Percentiles rank a stretch among this genome's conserved stretches.
Evolutionary conservation across 306 rosid species (phyloP).

Genomic region (Sophora flavescens): DNA sequence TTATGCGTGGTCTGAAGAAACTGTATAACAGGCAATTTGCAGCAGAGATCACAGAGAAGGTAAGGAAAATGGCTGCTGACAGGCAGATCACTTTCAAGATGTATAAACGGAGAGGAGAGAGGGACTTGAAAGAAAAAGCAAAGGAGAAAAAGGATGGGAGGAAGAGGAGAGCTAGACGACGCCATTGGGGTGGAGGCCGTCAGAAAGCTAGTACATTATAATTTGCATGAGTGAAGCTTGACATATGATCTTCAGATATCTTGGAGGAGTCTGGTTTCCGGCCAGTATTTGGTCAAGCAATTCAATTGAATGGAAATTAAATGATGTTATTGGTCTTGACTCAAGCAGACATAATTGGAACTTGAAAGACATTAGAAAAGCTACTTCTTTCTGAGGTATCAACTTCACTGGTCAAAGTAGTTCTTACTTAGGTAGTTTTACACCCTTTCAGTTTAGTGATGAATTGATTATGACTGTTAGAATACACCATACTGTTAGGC

Average conservation of each 20-base stretch:
- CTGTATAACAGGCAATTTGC: slow-evolving; percentile 75
- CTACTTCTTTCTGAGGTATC: slow-evolving; percentile 34
- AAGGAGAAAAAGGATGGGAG: slow-evolving; percentile 77
- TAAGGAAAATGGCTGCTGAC: slow-evolving; percentile 90
- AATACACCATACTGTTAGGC: too few relatives aligned
- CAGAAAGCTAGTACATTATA: slow-evolving; percentile 56
- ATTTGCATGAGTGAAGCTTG: slow-evolving; percentile 34
- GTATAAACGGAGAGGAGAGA: slow-evolving; percentile 84
- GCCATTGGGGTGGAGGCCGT: slow-evolving; percentile 60
- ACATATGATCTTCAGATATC: neutral
- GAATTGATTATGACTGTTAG: neutral
- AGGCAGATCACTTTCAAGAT: slow-evolving; percentile 80
- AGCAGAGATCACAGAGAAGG: slow-evolving; percentile 89
- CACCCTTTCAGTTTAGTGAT: neutral
- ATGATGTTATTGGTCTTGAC: neutral
- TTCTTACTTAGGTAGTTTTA: slow-evolving; percentile 8
- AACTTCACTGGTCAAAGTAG: neutral
- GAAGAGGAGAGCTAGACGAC: slow-evolving; percentile 72
- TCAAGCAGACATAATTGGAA: slow-evolving; percentile 24
- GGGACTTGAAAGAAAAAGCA: slow-evolving; percentile 75
- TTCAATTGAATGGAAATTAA: slow-evolving; percentile 21
- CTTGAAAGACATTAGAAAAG: slow-evolving; percentile 26
- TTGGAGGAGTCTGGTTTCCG: neutral
- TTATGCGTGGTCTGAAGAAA: slow-evolving; percentile 77
- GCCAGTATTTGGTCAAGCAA: slow-evolving; percentile 15